Evolutionary conservation across 257 asterid genomes (phyloP), one percentile per base, ranked within the genome.

Genomic region (Coffea canephora): DNA sequence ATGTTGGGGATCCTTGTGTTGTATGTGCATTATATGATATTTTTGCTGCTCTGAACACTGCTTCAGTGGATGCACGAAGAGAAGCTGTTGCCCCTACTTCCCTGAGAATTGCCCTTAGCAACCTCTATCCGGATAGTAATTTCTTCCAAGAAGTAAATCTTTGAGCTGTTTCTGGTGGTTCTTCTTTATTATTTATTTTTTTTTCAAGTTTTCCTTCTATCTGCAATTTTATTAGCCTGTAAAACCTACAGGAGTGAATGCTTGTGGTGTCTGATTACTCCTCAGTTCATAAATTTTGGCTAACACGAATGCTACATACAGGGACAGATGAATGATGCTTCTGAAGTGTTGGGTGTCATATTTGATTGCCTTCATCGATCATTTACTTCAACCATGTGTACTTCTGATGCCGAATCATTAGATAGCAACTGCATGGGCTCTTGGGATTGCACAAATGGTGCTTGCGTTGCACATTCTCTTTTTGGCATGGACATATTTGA

Each of bases 301-400:
- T 80, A 55, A 83, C 46, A 7, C 50, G 66, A 76, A 25, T 64
- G 81, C 79, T 75, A 81, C 69, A 64, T 88, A 85, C 98, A 95
- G 99, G 98, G 97, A 86, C 97, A 95, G 85, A 95, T 93, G 99
- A 93, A 94, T 82, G 99, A 95, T 86, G 99, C 99, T 79, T 93
- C 98, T 77, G 99, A 95, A 88, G 98, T 94, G 84, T 83, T 95
- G 79, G 95, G 90, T 25, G 97, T 91, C 81, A 86, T 95, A 83
- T 95, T 95, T 89, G 87, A 89, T 76, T 95, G 98, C 89, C 96
- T 95, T 70, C 98, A 95, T 81, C 88, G 76, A 77, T 91, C 99
- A 75, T 93, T 92, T 81, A 86, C 93, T 69, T 83, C 87, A 81
- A 83, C 82, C 71, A 80, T 90, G 52, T 80, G 83, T 81, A 78